Conservation (phyloP, 2,329 filamentous ascomycete species). For the Fusarium proliferatum region DNA sequence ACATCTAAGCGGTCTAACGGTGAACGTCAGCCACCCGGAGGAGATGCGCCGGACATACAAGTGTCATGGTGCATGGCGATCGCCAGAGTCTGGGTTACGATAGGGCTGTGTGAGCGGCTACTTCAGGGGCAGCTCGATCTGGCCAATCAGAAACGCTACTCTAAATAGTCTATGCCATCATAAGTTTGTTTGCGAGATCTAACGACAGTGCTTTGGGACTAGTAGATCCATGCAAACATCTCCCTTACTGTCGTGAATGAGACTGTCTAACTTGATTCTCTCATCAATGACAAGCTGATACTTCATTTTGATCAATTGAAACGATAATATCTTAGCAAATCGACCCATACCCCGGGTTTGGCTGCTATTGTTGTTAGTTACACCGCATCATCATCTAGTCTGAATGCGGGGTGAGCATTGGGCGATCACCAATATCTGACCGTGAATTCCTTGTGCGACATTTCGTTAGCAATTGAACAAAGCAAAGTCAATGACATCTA, state of each 20-base stretch:
- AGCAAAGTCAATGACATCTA: slow-evolving; percentile 25
- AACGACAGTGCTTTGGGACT: not conserved
- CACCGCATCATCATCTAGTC: not conserved
- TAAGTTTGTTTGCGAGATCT: not conserved
- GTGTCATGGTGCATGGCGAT: not conserved
- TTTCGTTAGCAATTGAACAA: not conserved
- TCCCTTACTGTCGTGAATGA: not conserved
- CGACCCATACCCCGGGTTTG: not conserved
- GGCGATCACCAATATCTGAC: not conserved
- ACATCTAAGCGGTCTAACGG: not conserved
- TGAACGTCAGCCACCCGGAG: not conserved
- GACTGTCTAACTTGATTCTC: not conserved
- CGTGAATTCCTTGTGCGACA: not conserved
- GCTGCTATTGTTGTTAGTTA: not conserved
- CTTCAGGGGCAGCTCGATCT: not conserved
- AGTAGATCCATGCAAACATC: not conserved
- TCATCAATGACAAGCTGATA: not conserved
- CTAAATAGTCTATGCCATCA: not conserved
- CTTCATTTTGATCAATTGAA: not conserved
- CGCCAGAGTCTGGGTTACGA: not conserved
- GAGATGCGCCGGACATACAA: not conserved
- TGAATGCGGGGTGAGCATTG: not conserved
- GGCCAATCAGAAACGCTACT: not conserved
- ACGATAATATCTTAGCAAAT: too few relatives aligned
- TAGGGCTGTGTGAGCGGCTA: not conserved